Evolutionary conservation across 495 filamentous ascomycete genomes (phyloP).

Genomic region (Pyrenula massariospora): DNA sequence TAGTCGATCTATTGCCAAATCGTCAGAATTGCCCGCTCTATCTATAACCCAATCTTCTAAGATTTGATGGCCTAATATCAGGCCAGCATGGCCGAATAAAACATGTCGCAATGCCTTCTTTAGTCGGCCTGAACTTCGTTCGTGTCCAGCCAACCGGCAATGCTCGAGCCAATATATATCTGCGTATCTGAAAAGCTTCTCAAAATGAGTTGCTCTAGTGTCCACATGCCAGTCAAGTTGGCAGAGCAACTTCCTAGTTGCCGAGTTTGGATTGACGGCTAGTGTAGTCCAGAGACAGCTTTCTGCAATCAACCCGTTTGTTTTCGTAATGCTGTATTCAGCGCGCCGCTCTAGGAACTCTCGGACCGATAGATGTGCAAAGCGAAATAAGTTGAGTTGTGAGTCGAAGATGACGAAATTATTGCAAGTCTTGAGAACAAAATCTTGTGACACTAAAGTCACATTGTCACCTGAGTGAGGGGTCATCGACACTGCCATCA

Average conservation of each 20-base stretch:
- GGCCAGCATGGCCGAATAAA: neutral
- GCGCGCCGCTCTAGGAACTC: conserved; percentile 9
- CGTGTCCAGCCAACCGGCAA: neutral
- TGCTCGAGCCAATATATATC: neutral
- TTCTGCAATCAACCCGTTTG: neutral
- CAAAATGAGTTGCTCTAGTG: neutral
- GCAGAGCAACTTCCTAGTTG: neutral
- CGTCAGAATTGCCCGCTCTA: neutral
- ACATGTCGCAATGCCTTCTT: neutral
- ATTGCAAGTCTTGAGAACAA: neutral
- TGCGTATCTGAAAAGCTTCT: neutral
- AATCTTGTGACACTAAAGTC: neutral
- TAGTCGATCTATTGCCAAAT: neutral
- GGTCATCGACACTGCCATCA: neutral
- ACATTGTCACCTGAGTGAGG: neutral
- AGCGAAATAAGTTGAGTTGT: conserved; percentile 16
- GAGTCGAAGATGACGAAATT: neutral
- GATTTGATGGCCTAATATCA: neutral
- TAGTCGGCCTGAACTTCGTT: neutral
- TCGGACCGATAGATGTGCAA: conserved; percentile 19
- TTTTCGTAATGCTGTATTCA: neutral
- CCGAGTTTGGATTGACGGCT: neutral
- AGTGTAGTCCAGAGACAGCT: neutral
- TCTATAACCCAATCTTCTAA: neutral
- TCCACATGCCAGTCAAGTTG: too few relatives aligned